Conservation (phyloP, 2,329 filamentous ascomycete species). For the Pseudofabraea citricarpa region DNA sequence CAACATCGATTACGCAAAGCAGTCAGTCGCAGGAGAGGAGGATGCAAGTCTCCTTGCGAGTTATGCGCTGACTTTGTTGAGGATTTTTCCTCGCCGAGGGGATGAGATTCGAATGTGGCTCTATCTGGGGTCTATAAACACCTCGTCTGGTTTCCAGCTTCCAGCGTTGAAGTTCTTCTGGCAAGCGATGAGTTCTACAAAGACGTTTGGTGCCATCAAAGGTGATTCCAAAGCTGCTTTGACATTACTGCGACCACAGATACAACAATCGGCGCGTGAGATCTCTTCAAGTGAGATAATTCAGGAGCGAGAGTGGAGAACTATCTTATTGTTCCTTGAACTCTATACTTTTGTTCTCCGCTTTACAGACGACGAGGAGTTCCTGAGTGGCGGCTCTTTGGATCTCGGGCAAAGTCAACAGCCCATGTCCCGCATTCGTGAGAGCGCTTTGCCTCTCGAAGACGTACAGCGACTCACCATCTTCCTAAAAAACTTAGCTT, state of each 20-base stretch:
- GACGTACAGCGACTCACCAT: constrained; percentile 72
- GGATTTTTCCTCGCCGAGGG: constrained; percentile 74
- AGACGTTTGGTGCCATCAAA: constrained; percentile 51
- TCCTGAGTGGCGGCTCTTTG: constrained; percentile 59
- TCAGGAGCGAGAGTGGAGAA: constrained; percentile 66
- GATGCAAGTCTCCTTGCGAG: constrained; percentile 74
- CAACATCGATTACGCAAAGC: constrained; percentile 22
- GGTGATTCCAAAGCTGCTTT: constrained; percentile 54
- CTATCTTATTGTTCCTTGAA: constrained; percentile 86
- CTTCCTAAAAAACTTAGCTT: constrained; percentile 88
- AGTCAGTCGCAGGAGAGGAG: constrained; percentile 21
- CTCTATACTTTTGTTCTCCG: constrained; percentile 90
- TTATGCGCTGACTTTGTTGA: constrained; percentile 79
- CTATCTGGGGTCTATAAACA: constrained; percentile 58
- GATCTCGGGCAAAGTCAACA: constrained; percentile 31
- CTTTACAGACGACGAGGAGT: constrained; percentile 95
- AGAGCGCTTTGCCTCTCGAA: constrained; percentile 62
- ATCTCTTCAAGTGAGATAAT: constrained; percentile 8
- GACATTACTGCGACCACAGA: constrained; percentile 34
- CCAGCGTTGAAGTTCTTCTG: constrained; percentile 83
- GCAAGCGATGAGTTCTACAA: constrained; percentile 56
- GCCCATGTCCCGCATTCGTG: constrained; percentile 44
- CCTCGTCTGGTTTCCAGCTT: constrained; percentile 32
- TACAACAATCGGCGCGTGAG: constrained; percentile 1
- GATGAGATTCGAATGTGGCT: constrained; percentile 95